Percentiles rank a stretch among this genome's conserved stretches.
Conservation (phyloP, 441 rosid species). For the Corymbia citriodora region DNA sequence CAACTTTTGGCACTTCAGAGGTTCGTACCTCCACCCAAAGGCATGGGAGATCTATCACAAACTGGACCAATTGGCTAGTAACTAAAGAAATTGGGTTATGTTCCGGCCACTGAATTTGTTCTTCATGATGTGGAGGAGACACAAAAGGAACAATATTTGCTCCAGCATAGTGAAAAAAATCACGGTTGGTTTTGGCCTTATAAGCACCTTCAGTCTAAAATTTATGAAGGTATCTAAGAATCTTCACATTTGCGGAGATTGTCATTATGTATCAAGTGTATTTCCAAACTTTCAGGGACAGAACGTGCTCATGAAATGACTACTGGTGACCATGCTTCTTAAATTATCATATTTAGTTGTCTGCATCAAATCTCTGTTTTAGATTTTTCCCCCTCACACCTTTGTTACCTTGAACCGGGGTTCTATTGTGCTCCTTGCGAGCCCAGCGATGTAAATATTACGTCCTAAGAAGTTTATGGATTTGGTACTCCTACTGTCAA, state of each 20-base stretch:
- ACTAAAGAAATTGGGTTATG: constrained; percentile 43
- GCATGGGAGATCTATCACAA: constrained; percentile 21
- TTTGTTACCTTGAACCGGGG: neutral
- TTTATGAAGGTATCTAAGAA: constrained; percentile 51
- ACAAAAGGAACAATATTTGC: constrained; percentile 40
- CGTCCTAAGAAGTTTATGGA: neutral
- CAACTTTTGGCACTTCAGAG: too few species aligned
- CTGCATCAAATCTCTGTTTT: neutral
- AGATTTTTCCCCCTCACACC: neutral
- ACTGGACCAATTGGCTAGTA: constrained; percentile 28
- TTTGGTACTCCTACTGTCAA: neutral
- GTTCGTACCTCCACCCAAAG: constrained; percentile 21
- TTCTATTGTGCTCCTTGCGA: neutral
- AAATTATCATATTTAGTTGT: neutral
- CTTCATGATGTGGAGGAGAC: constrained; percentile 58
- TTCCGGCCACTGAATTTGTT: constrained; percentile 49
- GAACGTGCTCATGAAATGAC: constrained; percentile 59
- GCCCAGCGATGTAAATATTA: neutral
- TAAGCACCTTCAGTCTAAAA: constrained; percentile 36
- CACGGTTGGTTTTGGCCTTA: constrained; percentile 54
- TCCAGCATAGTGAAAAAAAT: constrained; percentile 69
- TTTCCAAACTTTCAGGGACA: constrained; percentile 46
- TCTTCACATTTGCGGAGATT: constrained; percentile 53
- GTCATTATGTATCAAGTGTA: constrained; percentile 52
- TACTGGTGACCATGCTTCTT: constrained; percentile 2